Percentiles rank a stretch among this genome's conserved stretches.
Evolutionary conservation across 2,329 filamentous ascomycete genomes (phyloP).

Genomic region (Aspergillus clavatus): DNA sequence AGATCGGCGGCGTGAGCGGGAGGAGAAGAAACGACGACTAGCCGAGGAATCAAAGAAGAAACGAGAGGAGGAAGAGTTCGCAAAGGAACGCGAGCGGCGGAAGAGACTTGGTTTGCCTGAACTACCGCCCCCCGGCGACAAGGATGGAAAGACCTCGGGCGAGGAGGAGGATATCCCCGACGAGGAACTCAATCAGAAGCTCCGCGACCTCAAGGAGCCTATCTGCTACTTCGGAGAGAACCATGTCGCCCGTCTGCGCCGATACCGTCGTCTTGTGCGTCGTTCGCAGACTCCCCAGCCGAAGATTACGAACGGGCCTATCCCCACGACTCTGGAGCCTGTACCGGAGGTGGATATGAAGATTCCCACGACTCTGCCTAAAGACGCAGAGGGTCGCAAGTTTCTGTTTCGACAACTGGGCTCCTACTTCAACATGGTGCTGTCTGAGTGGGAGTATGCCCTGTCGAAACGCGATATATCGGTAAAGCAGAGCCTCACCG

Average conservation of each 20-base stretch:
- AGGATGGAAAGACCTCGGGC: constrained; percentile 27
- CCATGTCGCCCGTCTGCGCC: constrained; percentile 62
- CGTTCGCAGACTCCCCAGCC: constrained; percentile 35
- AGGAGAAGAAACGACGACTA: constrained; percentile 75
- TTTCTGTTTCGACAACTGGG: constrained; percentile 83
- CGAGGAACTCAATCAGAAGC: constrained; percentile 61
- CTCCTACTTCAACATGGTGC: constrained; percentile 94
- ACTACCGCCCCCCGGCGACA: constrained; percentile 43
- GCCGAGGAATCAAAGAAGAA: constrained; percentile 72
- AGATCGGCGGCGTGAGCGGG: constrained; percentile 61
- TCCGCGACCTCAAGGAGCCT: constrained; percentile 71
- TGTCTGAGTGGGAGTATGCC: constrained; percentile 78
- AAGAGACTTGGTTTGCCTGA: constrained; percentile 78
- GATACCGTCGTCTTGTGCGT: constrained; percentile 62
- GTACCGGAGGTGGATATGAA: constrained; percentile 88
- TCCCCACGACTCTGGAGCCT: constrained; percentile 75
- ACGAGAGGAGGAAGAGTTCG: constrained; percentile 67
- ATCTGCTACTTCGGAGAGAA: constrained; percentile 74
- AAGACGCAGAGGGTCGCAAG: constrained; percentile 60
- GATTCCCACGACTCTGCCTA: constrained; percentile 59
- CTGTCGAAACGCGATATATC: constrained; percentile 56
- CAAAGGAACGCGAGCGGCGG: constrained; percentile 66
- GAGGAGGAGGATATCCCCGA: constrained; percentile 58
- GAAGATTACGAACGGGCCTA: constrained; percentile 65
- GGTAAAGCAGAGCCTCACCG: constrained; percentile 68